Percentiles rank a stretch among this genome's conserved stretches.
These are phyloP conservation scores for Kodamaea kakaduensis DNA, from an alignment of 805 yeast species.

Conservation along the genomic window DNA sequence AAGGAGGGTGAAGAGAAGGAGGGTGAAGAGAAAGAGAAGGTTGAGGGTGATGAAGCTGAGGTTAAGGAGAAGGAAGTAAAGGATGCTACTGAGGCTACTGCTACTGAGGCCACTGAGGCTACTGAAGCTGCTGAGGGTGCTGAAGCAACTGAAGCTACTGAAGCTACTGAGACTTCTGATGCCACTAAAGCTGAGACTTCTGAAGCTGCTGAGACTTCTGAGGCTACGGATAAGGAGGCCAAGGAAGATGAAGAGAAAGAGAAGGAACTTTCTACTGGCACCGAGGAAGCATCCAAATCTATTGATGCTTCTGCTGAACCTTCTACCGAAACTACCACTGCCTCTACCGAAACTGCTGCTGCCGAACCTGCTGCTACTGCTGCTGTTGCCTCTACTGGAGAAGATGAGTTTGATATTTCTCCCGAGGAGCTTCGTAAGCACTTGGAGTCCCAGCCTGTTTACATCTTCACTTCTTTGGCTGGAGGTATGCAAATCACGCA, in stretches of 20 bases:
- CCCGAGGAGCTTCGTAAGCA: conserved; percentile 43
- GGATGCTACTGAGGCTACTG: background rate
- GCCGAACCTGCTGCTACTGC: conserved; percentile 6
- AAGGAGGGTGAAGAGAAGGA: conserved; percentile 9
- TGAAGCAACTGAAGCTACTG: conserved; percentile 6
- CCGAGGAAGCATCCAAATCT: conserved; percentile 1
- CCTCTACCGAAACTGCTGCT: conserved; percentile 3
- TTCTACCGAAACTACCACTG: conserved; percentile 7
- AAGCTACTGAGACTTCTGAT: conserved; percentile 1
- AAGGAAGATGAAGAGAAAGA: conserved; percentile 12
- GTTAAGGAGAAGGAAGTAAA: conserved; percentile 10
- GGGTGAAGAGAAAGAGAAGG: conserved; percentile 3
- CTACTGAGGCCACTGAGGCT: background rate
- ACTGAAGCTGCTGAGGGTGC: background rate
- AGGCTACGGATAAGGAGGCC: too few relatives aligned
- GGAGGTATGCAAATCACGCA: conserved; percentile 80
- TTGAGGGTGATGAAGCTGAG: conserved; percentile 5
- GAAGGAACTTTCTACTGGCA: conserved; percentile 11
- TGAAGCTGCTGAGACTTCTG: conserved; percentile 3
- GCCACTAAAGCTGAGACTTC: conserved; percentile 3
- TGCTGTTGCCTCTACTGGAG: conserved; percentile 9
- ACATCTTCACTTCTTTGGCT: conserved; percentile 78
- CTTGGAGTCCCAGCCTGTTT: conserved; percentile 56
- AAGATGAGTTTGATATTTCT: conserved; percentile 31
- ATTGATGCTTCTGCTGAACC: conserved; percentile 8